Base-by-base conservation (phyloP, 2,329 filamentous ascomycete genomes). In the Cladosporium sphaerospermum region DNA sequence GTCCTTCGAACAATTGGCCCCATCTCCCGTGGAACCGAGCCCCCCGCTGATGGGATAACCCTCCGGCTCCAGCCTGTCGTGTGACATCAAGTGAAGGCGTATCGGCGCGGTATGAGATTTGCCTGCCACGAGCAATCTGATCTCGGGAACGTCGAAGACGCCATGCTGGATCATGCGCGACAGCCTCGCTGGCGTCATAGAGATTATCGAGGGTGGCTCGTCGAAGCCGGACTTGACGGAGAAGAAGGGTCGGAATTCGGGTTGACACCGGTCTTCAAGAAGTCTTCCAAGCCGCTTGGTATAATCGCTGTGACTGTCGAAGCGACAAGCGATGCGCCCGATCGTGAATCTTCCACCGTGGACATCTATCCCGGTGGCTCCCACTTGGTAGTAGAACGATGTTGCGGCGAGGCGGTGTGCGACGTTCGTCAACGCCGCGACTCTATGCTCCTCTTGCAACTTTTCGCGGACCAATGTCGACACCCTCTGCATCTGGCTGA, bases 301-400 rank as follows among this genome's bases (percentile, higher is more conserved):
- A 28, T 71, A 63, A 28, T 56, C 42, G 18, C 65, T 66, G 2
- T 63, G 63, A 37, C 62, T 59, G 16, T 67, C 64, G 56, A 69
- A 69, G 18, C 68, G 60, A 42, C 67, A 70, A 8, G 54, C 33
- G 34, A 70, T 66, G 7, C 50, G 53, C 11, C 64, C 67, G 37
- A 53, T 59, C 57, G 61, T 66, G 13, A 64, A 46, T 43, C 64
- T 62, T 40, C 64, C 64, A 43, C 61, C 61, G 43, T 62, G 61
- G 42, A 66, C 63, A 8, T 55, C 59, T 14, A 60, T 65, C 9
- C 59, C 58, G 44, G 63, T 67, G 1, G 61, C 59, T 33, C 65
- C 61, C 34, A 67, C 48, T 19, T 70, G 65, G 31, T 69, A 65
- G 54, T 70, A 71, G 59, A 71, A 71, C 1, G 61, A 69, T 6